Conservation (phyloP, 192 early-diverging fungal genomes). For the Entomortierella chlamydospora region DNA sequence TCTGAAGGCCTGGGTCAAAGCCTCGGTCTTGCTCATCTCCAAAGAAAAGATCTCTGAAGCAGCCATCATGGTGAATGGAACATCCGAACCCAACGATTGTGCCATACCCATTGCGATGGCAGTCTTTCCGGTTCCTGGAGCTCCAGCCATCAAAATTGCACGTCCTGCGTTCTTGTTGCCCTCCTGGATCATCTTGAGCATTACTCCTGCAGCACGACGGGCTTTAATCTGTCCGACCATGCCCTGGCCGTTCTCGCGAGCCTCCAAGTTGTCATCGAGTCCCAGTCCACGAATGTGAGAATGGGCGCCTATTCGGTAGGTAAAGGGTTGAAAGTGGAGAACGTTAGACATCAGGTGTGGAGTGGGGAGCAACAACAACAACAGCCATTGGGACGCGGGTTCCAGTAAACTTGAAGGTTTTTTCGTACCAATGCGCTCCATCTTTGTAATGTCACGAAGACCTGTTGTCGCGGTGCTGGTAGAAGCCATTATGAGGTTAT, state of each 20-base stretch:
- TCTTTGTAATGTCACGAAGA: conserved; percentile 78
- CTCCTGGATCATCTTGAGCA: conserved; percentile 96
- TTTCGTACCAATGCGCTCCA: conserved; percentile 85
- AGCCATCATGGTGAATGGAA: conserved; percentile 97
- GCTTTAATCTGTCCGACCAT: conserved; percentile 98
- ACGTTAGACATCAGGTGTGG: background rate
- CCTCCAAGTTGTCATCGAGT: conserved; percentile 93
- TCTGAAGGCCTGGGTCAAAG: conserved; percentile 97
- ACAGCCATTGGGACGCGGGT: no score
- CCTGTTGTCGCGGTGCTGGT: conserved; percentile 65
- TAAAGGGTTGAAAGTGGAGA: background rate
- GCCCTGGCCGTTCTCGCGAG: conserved; percentile 86
- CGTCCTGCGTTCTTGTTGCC: conserved; percentile 95
- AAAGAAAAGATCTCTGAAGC: conserved; percentile 98
- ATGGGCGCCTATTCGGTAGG: conserved; percentile 80
- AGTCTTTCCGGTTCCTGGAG: conserved; percentile 99
- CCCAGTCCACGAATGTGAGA: conserved; percentile 98
- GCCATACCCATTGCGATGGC: conserved; percentile 99
- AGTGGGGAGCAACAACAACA: background rate
- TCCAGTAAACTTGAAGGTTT: no score
- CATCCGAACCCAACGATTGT: conserved; percentile 92
- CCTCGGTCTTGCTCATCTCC: conserved; percentile 99
- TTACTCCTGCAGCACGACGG: conserved; percentile 95
- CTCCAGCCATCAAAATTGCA: conserved; percentile 97
- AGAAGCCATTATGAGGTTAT: conserved; percentile 20